These are phyloP conservation scores for Fusarium piperis DNA, from an alignment of 2,329 filamentous ascomycete genomes.

Conservation along the genomic window DNA sequence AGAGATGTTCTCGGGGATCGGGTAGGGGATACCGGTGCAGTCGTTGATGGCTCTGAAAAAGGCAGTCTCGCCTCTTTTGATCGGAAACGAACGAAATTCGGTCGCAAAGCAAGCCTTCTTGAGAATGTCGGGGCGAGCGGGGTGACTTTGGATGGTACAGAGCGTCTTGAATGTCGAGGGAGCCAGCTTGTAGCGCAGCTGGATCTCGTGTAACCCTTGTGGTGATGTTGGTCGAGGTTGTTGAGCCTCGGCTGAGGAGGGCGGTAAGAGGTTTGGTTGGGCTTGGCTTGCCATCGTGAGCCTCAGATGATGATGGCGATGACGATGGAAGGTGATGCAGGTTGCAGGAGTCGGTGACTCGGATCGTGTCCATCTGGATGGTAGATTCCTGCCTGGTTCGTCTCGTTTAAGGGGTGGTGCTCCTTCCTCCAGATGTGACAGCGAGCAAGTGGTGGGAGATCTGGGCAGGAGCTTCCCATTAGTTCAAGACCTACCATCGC, in stretches of 20 bases:
- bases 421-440: not conserved
- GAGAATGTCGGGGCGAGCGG: constrained; percentile 48
- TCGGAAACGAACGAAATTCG: constrained; percentile 51
- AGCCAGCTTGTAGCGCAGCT: constrained; percentile 48
- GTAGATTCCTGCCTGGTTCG: not conserved
- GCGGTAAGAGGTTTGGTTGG: not conserved
- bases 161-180: constrained; percentile 46
- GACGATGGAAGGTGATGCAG: not conserved
- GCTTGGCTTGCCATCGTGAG: not conserved
- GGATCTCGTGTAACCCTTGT: constrained; percentile 41
- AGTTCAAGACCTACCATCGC: not conserved
- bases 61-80: constrained; percentile 47
- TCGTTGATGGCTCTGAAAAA: constrained; percentile 53
- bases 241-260: not conserved
- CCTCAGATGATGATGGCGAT: not conserved
- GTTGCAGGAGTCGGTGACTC: not conserved
- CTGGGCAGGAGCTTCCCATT: not conserved
- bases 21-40: constrained; percentile 51
- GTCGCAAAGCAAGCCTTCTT: constrained; percentile 50
- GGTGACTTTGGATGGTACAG: constrained; percentile 37
- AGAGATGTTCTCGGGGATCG: constrained; percentile 55
- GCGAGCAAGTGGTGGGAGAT: not conserved
- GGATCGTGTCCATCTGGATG: not conserved
- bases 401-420: not conserved
- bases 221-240: not conserved